These are phyloP conservation scores for Boletus mariae DNA, from an alignment of 1,284 basidiomycete species.

Conservation along the genomic window DNA sequence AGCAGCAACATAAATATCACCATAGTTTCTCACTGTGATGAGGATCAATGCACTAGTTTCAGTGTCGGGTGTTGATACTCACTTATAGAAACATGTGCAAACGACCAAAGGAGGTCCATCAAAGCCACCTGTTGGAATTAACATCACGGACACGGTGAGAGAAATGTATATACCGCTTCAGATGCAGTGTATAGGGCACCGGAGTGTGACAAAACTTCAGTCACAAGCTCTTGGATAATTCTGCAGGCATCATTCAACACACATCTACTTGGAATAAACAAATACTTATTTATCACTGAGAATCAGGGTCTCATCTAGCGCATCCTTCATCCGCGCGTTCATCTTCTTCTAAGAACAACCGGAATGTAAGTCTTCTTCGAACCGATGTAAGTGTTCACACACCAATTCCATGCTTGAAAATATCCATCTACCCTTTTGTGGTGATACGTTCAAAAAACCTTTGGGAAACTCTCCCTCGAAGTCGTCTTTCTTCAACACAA, in stretches of 20 bases:
- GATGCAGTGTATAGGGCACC: conserved; percentile 82
- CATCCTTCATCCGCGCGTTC: conserved; percentile 81
- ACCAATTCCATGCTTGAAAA: conserved; percentile 84
- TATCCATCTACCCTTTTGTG: conserved; percentile 66
- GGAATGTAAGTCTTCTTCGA: background rate
- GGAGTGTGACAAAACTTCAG: conserved; percentile 60
- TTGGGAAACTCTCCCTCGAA: conserved; percentile 60
- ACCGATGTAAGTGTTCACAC: conserved; percentile 18
- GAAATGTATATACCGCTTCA: conserved; percentile 61
- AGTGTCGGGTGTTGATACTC: conserved; percentile 25
- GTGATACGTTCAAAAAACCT: conserved; percentile 66
- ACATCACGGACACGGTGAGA: background rate
- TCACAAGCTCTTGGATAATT: conserved; percentile 69
- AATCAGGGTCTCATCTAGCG: conserved; percentile 76
- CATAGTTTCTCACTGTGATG: conserved; percentile 63
- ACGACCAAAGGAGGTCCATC: conserved; percentile 83
- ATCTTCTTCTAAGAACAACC: conserved; percentile 57
- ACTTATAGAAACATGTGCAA: conserved; percentile 79
- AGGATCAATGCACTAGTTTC: background rate
- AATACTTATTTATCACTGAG: conserved; percentile 67
- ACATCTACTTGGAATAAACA: background rate
- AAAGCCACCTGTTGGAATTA: conserved; percentile 58
- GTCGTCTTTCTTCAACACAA: conserved; percentile 64
- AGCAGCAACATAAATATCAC: conserved; percentile 36
- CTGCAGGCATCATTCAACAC: conserved; percentile 35